Evolutionary conservation across 73 alveolate genomes (phyloP).

Genomic region (Paramecium biaurelia): DNA sequence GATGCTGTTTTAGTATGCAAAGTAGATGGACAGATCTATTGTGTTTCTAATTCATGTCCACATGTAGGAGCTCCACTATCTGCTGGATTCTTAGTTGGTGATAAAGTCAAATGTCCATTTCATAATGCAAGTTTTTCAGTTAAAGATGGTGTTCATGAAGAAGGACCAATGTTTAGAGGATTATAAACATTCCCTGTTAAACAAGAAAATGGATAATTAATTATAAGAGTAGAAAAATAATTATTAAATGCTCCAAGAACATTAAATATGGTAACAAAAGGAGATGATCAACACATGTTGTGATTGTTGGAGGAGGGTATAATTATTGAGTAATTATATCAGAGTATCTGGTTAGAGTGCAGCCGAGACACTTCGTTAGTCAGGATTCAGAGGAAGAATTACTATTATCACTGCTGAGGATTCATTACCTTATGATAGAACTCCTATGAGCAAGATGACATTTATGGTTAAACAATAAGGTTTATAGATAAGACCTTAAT

Average conservation of each 20-base stretch:
- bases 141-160: constrained; percentile 79
- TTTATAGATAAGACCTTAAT: constrained; percentile 58
- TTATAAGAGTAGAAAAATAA: constrained; percentile 74
- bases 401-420: constrained; percentile 78
- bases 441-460: constrained; percentile 70
- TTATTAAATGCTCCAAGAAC: constrained; percentile 59
- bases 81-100: constrained; percentile 73
- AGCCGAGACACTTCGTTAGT: constrained; percentile 90
- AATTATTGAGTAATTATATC: not conserved
- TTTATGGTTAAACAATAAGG: constrained; percentile 62
- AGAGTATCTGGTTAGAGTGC: constrained; percentile 86
- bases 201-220: constrained; percentile 74
- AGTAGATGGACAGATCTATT: constrained; percentile 63
- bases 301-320: constrained; percentile 92
- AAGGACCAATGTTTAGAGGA: constrained; percentile 88
- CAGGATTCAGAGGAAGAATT: constrained; percentile 85
- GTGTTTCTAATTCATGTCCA: constrained; percentile 74
- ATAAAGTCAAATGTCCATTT: constrained; percentile 88
- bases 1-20: constrained; percentile 65
- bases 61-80: constrained; percentile 89
- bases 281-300: constrained; percentile 72
- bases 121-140: constrained; percentile 91
- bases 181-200: constrained; percentile 78
- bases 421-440: constrained; percentile 85
- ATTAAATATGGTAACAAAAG: constrained; percentile 79